These are phyloP conservation scores for Dactylonectria macrodidyma DNA, from an alignment of 2,329 filamentous ascomycete species.

Conservation along the genomic window DNA sequence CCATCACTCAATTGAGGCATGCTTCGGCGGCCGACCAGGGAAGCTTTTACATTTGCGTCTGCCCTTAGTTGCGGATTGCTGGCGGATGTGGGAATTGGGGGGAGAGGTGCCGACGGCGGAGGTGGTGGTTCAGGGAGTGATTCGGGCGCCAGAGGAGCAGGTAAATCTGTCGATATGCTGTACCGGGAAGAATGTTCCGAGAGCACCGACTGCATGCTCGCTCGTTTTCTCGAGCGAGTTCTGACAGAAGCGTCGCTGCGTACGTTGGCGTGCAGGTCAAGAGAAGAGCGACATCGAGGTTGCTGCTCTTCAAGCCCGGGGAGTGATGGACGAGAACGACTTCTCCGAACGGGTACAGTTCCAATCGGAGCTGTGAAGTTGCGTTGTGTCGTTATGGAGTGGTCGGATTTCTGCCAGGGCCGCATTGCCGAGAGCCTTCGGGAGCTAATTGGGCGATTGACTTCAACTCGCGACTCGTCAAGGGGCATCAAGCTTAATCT, in stretches of 20 bases:
- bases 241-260: slow-evolving; percentile 42
- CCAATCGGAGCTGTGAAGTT: slow-evolving; percentile 34
- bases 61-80: slow-evolving; percentile 41
- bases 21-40: slow-evolving; percentile 59
- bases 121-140: slow-evolving; percentile 46
- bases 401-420: slow-evolving; percentile 49
- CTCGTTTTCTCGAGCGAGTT: slow-evolving; percentile 44
- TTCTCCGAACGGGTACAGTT: slow-evolving; percentile 35
- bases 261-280: slow-evolving; percentile 48
- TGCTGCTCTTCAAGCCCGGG: slow-evolving; percentile 36
- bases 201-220: slow-evolving; percentile 48
- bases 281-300: slow-evolving; percentile 51
- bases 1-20: slow-evolving; percentile 66
- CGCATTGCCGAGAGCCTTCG: slow-evolving; percentile 52
- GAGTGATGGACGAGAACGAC: slow-evolving; percentile 42
- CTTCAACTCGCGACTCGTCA: slow-evolving; percentile 36
- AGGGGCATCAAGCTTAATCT: slow-evolving; percentile 43
- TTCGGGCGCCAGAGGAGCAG: slow-evolving; percentile 43
- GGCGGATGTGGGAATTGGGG: slow-evolving; percentile 49
- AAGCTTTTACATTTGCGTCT: slow-evolving; percentile 40
- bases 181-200: slow-evolving; percentile 46
- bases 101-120: slow-evolving; percentile 51
- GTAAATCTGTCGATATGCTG: slow-evolving; percentile 43
- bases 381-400: slow-evolving; percentile 25
- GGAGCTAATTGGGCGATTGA: slow-evolving; percentile 41